phyloP scores from a whole-genome alignment of 176 grass and related monocot species.

The Triticum urartu region DNA sequence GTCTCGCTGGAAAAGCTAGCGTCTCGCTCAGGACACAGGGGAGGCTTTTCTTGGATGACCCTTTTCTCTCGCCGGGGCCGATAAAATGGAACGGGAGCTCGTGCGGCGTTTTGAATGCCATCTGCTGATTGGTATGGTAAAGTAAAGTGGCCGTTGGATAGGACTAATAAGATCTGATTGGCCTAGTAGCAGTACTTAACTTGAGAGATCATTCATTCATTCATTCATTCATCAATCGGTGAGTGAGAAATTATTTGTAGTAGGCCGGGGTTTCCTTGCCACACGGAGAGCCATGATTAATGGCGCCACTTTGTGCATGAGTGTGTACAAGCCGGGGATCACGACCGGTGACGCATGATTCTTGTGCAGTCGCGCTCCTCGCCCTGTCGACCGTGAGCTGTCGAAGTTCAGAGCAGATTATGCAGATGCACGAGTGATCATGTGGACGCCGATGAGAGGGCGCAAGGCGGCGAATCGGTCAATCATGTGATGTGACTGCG shows the following conservation, averaged over 20 bases:
- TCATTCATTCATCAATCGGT: no score
- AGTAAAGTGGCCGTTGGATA: constrained; percentile 19
- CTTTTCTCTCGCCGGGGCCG: not conserved
- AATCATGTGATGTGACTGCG: not conserved
- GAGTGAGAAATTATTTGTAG: not conserved
- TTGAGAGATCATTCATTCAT: not conserved
- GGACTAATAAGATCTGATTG: not conserved
- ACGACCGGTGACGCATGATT: not conserved
- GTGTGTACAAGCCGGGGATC: no score
- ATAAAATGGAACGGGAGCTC: not conserved
- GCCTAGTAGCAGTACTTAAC: not conserved
- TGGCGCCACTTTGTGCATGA: not conserved
- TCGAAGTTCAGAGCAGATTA: not conserved
- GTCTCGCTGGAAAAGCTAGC: not conserved
- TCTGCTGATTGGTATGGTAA: not conserved
- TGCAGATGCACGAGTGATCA: not conserved
- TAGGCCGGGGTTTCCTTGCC: not conserved
- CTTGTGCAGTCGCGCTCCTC: not conserved
- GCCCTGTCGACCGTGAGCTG: not conserved
- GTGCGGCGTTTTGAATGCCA: constrained; percentile 35
- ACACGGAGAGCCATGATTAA: not conserved
- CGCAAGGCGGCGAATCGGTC: not conserved
- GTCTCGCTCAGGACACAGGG: not conserved
- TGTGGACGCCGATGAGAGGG: not conserved
- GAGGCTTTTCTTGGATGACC: not conserved